phyloP scores from a whole-genome alignment of 805 yeast genomes.

The Sporopachydermia lactativora region DNA sequence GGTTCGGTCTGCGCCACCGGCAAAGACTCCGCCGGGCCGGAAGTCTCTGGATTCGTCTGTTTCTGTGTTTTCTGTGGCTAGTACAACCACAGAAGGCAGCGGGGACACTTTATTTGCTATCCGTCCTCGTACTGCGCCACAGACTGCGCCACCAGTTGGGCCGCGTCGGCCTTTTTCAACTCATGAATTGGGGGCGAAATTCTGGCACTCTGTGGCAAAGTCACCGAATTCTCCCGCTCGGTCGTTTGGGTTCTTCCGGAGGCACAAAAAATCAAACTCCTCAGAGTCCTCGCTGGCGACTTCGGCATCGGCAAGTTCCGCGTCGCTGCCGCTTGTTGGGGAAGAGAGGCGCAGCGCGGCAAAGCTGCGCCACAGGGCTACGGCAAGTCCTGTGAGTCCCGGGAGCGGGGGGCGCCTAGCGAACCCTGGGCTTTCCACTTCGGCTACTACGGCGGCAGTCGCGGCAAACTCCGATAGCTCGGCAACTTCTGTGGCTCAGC shows the following conservation, averaged over 20 bases:
- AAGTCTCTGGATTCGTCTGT: background rate
- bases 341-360: background rate
- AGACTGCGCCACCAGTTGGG: too few relatives aligned
- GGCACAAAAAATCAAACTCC: slow-evolving; percentile 51
- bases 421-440: slow-evolving; percentile 7
- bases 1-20: background rate
- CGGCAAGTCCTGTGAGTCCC: slow-evolving; percentile 5
- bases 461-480: too few relatives aligned
- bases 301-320: slow-evolving; percentile 24
- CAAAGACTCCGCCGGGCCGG: background rate
- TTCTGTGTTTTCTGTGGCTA: too few relatives aligned
- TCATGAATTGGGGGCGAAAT: too few relatives aligned
- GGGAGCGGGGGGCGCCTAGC: slow-evolving; percentile 6
- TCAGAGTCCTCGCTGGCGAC: slow-evolving; percentile 36
- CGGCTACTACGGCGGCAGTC: slow-evolving; percentile 8
- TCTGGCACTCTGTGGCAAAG: slow-evolving; percentile 4
- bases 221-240: slow-evolving; percentile 24
- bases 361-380: slow-evolving; percentile 2
- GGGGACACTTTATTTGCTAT: too few relatives aligned
- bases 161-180: too few relatives aligned
- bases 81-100: too few relatives aligned
- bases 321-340: slow-evolving; percentile 8
- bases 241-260: slow-evolving; percentile 36
- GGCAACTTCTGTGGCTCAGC: too few relatives aligned
- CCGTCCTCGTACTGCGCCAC: too few relatives aligned